Evolutionary conservation across 805 yeast species (phyloP), one percentile per base, ranked within the genome.

Genomic region (Candida glaebosa): DNA sequence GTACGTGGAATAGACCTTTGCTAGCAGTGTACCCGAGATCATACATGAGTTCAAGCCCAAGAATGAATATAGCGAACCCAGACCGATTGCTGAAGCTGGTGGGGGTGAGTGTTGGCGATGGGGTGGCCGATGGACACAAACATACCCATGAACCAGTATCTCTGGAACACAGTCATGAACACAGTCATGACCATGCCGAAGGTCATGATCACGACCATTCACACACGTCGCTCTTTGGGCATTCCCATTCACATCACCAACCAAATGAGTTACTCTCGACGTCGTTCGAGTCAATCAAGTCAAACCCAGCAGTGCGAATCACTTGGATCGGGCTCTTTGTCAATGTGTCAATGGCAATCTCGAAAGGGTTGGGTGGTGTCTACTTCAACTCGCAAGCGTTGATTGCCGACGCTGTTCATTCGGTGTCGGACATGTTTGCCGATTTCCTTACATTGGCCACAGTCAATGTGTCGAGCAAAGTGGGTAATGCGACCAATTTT

Each of bases 351-450:
- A 82, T 93, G 83, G 97, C 96, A 0, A 68, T 78, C 2, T 82
- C 90, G 24, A 93, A 93, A 60, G 90, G 89, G 19, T 62, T 81
- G 17, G 98, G 98, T 22, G 99, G 99, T 5, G 71, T 87, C 14
- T 81, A 81, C 30, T 93, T 93, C 75, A 96, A 93, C 61, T 93
- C 99, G 0, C 96, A 90, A 60, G 90, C 97, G 2, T 75, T 93
- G 42, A 60, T 90, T 38, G 99, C 99, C 1, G 99, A 93, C 63
- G 90, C 97, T 1, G 82, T 89, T 20, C 99, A 93, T 65, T 91
- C 98, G 0, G 73, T 87, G 16, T 82, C 95, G 36, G 99, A 93
- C 63, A 71, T 91, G 67, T 76, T 93, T 12, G 86, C 96, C 6
- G 99, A 93, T 61, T 76, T 91, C 35, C 67, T 93, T 49, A 93